phyloP scores from a whole-genome alignment of 225 moss, liverwort and hornwort species.

The Ulota crispa region DNA sequence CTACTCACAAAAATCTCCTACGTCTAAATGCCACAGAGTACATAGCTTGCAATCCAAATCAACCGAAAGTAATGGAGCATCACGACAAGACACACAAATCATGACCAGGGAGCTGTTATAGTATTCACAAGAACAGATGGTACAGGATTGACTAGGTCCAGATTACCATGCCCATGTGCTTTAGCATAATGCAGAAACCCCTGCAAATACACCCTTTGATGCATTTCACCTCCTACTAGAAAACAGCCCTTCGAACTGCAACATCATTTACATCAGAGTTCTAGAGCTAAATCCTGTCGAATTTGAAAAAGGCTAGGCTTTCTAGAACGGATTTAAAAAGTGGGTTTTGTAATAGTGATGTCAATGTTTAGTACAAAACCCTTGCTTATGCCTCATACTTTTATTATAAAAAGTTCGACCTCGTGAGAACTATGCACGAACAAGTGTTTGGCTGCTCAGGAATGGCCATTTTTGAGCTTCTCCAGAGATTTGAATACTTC shows the following conservation, averaged over 20 bases:
- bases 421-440: not conserved
- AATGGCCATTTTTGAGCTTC: not conserved
- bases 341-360: not conserved
- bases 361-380: not conserved
- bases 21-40: not conserved
- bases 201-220: not conserved
- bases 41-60: not conserved
- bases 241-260: not conserved
- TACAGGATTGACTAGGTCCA: not conserved
- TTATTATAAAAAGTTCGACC: not conserved
- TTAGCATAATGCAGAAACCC: not conserved
- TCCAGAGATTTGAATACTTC: not conserved
- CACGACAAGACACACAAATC: not conserved
- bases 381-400: not conserved
- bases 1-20: not conserved
- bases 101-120: not conserved
- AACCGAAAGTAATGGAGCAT: not conserved
- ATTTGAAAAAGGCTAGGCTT: not conserved
- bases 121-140: not conserved
- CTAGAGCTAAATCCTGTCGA: not conserved
- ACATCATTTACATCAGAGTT: not conserved
- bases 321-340: not conserved
- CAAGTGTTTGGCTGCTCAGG: not conserved
- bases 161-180: not conserved
- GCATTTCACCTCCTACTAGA: not conserved